These are phyloP conservation scores for Phaffia rhodozyma DNA, from an alignment of 1,284 basidiomycete genomes.

Conservation along the genomic window DNA sequence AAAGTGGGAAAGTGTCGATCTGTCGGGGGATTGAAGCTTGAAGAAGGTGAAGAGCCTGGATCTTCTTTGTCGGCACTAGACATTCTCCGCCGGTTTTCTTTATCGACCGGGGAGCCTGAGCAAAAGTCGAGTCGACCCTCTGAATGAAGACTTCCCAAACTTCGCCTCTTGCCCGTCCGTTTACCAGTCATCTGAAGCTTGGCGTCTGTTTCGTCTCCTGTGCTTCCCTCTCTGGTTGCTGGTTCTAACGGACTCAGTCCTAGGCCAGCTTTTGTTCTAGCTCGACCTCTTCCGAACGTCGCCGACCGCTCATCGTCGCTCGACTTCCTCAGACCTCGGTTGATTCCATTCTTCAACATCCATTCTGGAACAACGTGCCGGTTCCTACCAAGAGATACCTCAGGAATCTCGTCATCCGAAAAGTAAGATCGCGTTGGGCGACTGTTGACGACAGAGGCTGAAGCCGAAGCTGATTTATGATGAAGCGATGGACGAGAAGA, in stretches of 20 bases:
- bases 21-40: neutral
- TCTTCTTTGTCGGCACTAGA: neutral
- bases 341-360: constrained; percentile 44
- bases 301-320: constrained; percentile 20
- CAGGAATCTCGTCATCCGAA: constrained; percentile 57
- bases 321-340: constrained; percentile 14
- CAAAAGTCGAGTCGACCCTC: too few relatives aligned
- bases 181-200: neutral
- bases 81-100: neutral
- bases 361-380: constrained; percentile 92
- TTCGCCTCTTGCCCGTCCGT: too few relatives aligned
- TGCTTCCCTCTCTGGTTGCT: neutral
- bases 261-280: neutral
- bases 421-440: constrained; percentile 21
- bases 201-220: neutral
- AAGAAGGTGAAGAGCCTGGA: neutral
- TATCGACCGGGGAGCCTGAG: neutral
- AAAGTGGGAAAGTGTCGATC: neutral
- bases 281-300: constrained; percentile 4
- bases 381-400: constrained; percentile 85
- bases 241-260: neutral
- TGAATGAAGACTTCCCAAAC: too few relatives aligned
- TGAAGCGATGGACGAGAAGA: constrained; percentile 16
- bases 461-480: constrained; percentile 37
- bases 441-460: constrained; percentile 20